These are phyloP conservation scores for Colletotrichum spaethianum DNA, from an alignment of 2,329 filamentous ascomycete genomes.

Conservation along the genomic window DNA sequence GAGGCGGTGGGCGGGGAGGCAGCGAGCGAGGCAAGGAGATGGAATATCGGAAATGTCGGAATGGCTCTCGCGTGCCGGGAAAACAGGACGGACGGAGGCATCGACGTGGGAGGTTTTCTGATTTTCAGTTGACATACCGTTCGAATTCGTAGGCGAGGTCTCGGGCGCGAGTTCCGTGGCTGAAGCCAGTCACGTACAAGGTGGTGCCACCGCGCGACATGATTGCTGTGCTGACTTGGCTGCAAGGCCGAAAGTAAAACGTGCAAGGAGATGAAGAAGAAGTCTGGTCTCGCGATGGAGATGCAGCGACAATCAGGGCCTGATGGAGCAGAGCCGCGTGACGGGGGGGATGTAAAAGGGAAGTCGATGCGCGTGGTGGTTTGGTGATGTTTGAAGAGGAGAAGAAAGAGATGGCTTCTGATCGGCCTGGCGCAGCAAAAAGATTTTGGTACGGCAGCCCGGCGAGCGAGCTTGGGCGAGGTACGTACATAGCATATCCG, in stretches of 20 bases:
- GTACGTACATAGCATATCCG: slow-evolving; percentile 15
- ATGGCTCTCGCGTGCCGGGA: slow-evolving; percentile 47
- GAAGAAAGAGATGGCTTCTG: slow-evolving; percentile 30
- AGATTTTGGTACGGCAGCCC: slow-evolving; percentile 35
- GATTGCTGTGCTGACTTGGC: slow-evolving; percentile 47
- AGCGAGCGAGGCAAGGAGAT: slow-evolving; percentile 48
- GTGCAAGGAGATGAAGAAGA: slow-evolving; percentile 18
- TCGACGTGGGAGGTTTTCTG: slow-evolving; percentile 57
- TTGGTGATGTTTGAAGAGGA: slow-evolving; percentile 36
- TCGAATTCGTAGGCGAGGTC: slow-evolving; percentile 99
- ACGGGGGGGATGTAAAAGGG: slow-evolving; percentile 1
- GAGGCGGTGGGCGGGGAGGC: slow-evolving; percentile 51
- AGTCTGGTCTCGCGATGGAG: slow-evolving; percentile 13
- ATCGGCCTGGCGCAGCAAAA: slow-evolving; percentile 37
- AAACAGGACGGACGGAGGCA: slow-evolving; percentile 62
- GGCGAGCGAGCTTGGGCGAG: neutral
- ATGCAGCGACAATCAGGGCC: slow-evolving; percentile 15
- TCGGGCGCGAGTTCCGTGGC: slow-evolving; percentile 97
- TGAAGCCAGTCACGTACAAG: slow-evolving; percentile 99
- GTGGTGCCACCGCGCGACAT: slow-evolving; percentile 97
- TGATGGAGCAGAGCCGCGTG: slow-evolving; percentile 36
- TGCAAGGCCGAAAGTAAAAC: slow-evolving; percentile 26
- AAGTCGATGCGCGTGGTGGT: slow-evolving; percentile 35
- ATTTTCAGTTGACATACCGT: slow-evolving; percentile 86
- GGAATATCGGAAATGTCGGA: slow-evolving; percentile 50